A percentile compares a stretch with the other conserved stretches of the same genome.
Conservation (phyloP, 2,329 filamentous ascomycete species). For the Penicillium occitanis region DNA sequence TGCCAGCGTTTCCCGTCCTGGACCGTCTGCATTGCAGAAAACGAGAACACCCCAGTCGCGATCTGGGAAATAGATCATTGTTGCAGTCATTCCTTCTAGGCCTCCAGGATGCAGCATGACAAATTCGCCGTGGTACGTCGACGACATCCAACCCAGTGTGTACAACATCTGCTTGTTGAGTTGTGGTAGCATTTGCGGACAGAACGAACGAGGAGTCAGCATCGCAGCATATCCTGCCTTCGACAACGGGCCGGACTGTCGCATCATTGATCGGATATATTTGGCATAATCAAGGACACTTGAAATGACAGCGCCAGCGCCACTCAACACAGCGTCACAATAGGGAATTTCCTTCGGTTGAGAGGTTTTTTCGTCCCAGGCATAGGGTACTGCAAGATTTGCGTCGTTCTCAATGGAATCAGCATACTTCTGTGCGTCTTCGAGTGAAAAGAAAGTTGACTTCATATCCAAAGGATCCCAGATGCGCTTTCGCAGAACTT, state of each 20-base stretch:
- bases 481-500: conserved; percentile 36
- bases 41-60: conserved; percentile 19
- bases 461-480: conserved; percentile 46
- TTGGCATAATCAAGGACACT: conserved; percentile 16
- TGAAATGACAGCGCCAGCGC: conserved; percentile 15
- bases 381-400: conserved; percentile 27
- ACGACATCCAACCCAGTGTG: conserved; percentile 21
- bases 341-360: conserved; percentile 11
- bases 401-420: conserved; percentile 21
- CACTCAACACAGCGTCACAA: conserved; percentile 12
- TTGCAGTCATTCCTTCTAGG: conserved; percentile 22
- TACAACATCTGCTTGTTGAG: conserved; percentile 15
- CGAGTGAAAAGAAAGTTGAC: conserved; percentile 38
- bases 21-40: conserved; percentile 20
- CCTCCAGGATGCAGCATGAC: conserved; percentile 22
- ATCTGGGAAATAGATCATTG: conserved; percentile 19
- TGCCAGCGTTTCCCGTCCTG: conserved; percentile 13
- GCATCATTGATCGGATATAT: conserved; percentile 14
- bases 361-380: conserved; percentile 28
- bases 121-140: conserved; percentile 20
- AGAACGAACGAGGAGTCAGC: conserved; percentile 12
- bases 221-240: conserved; percentile 16
- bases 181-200: conserved; percentile 15
- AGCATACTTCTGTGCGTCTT: conserved; percentile 29
- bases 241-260: conserved; percentile 11